A percentile compares a stretch with the other conserved stretches of the same genome.
phyloP scores from a whole-genome alignment of 108 stramenopile species.

The Fragilariopsis cylindrus region DNA sequence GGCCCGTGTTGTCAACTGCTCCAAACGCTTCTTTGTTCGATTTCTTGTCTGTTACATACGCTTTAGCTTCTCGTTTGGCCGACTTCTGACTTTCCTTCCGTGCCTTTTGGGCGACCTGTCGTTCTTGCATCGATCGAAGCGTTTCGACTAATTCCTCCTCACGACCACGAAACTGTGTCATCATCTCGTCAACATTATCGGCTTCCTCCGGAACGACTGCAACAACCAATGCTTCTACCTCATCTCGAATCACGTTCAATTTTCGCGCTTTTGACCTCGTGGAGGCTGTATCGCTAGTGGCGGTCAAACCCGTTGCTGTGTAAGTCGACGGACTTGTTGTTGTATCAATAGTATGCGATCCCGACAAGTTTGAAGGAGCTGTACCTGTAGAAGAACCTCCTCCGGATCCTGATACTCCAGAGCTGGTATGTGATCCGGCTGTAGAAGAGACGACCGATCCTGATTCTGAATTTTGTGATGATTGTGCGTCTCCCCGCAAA shows the following conservation, averaged over 20 bases:
- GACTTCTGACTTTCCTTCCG: slow-evolving; percentile 69
- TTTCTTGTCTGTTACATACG: slow-evolving; percentile 32
- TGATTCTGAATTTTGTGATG: slow-evolving; percentile 31
- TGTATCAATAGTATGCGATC: slow-evolving; percentile 32
- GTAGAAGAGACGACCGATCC: slow-evolving; percentile 47
- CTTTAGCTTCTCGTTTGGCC: slow-evolving; percentile 75
- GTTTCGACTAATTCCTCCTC: slow-evolving; percentile 90
- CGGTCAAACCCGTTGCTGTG: slow-evolving; percentile 21
- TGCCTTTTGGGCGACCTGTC: slow-evolving; percentile 75
- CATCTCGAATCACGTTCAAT: slow-evolving; percentile 66
- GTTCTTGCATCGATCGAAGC: slow-evolving; percentile 84
- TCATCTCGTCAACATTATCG: slow-evolving; percentile 90
- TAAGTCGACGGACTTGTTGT: slow-evolving; percentile 44
- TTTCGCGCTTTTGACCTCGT: slow-evolving; percentile 33
- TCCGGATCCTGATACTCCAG: slow-evolving; percentile 21
- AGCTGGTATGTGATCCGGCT: slow-evolving; percentile 29
- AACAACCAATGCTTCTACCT: slow-evolving; percentile 77
- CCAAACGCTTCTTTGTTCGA: slow-evolving; percentile 4
- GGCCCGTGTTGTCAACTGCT: slow-evolving; percentile 2
- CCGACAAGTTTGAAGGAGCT: slow-evolving; percentile 23
- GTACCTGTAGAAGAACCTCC: slow-evolving; percentile 29
- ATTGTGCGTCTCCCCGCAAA: slow-evolving; percentile 22
- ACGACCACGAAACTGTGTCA: slow-evolving; percentile 85
- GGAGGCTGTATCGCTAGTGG: slow-evolving; percentile 36
- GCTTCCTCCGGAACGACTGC: slow-evolving; percentile 86